phyloP scores from a whole-genome alignment of 225 moss, liverwort and hornwort species.

The Climacium dendroides region DNA sequence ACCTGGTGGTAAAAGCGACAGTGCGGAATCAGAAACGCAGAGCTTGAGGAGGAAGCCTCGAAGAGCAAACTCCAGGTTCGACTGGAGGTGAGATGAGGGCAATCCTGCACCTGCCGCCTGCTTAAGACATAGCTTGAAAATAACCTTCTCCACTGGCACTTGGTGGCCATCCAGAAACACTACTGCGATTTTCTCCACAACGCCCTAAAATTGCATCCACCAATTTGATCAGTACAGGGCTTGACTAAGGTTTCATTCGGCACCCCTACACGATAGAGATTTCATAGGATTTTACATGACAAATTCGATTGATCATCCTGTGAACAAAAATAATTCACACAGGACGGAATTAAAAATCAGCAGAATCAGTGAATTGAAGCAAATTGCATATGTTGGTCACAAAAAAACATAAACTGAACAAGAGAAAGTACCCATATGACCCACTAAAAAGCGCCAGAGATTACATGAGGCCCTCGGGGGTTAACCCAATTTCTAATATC shows the following conservation, averaged over 20 bases:
- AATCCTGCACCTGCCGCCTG: constrained; percentile 14
- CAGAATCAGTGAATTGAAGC: background rate
- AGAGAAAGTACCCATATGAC: background rate
- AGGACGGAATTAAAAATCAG: too few species aligned
- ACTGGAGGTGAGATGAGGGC: constrained; percentile 47
- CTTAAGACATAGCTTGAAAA: constrained; percentile 68
- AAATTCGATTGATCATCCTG: background rate
- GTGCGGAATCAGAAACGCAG: constrained; percentile 34
- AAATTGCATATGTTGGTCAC: background rate
- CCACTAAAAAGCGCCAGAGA: background rate
- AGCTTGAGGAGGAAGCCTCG: constrained; percentile 89
- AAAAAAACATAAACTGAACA: background rate
- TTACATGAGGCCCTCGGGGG: background rate
- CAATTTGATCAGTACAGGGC: background rate
- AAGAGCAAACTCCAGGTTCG: constrained; percentile 69
- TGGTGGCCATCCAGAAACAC: constrained; percentile 47
- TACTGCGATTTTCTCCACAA: constrained; percentile 57
- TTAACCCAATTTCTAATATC: background rate
- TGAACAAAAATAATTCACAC: background rate
- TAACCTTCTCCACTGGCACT: constrained; percentile 51
- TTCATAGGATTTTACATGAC: background rate
- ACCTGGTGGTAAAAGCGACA: constrained; percentile 64
- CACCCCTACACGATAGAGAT: background rate
- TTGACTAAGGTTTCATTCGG: background rate
- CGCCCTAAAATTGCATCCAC: constrained; percentile 28